Conservation (phyloP, 768 basidiomycete species). For the Lactarius evosmus region DNA sequence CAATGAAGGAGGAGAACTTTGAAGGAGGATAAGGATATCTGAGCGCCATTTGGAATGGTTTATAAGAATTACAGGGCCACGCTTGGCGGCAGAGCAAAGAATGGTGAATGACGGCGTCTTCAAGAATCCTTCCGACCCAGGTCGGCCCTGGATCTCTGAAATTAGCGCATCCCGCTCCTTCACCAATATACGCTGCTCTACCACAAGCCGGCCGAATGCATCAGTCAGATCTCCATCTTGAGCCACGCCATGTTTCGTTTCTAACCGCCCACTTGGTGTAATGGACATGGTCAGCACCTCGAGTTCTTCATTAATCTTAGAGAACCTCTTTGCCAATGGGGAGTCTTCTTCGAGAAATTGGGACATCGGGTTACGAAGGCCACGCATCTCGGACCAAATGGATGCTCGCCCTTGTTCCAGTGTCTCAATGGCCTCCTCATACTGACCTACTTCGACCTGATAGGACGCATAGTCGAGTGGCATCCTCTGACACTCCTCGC, state of each 20-base stretch:
- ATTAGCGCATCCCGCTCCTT: constrained; percentile 4
- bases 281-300: neutral
- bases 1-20: neutral
- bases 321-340: neutral
- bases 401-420: neutral
- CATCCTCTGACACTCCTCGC: neutral
- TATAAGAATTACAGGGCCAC: neutral
- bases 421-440: constrained; percentile 11
- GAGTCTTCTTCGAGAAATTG: neutral
- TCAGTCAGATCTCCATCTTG: neutral
- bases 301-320: constrained; percentile 4
- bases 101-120: neutral
- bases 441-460: neutral
- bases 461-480: constrained; percentile 2
- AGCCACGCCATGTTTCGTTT: neutral
- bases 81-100: constrained; percentile 6
- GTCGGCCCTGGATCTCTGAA: neutral
- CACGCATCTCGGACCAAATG: neutral
- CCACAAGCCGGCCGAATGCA: constrained; percentile 10
- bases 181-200: neutral
- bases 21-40: constrained; percentile 16
- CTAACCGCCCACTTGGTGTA: neutral
- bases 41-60: constrained; percentile 15
- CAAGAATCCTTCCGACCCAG: neutral
- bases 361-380: neutral